Conservation (phyloP, 2,329 filamentous ascomycete species). For the Teratosphaeriaceae sp. region DNA sequence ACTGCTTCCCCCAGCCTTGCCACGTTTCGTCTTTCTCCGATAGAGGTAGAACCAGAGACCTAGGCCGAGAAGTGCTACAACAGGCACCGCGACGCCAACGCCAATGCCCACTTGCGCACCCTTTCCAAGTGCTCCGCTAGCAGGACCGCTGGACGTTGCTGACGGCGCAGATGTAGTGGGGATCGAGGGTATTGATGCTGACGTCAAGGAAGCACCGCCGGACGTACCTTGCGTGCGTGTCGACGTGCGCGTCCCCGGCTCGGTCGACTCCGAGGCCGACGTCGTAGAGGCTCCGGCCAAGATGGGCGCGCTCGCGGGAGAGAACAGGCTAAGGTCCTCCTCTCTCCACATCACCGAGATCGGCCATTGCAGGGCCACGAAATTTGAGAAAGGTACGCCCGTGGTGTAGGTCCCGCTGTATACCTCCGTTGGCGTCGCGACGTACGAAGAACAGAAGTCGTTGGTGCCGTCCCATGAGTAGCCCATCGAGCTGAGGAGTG, state of each 20-base stretch:
- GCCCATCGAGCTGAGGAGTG: background rate
- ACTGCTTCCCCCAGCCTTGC: background rate
- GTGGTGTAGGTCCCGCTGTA: background rate
- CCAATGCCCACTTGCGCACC: constrained; percentile 1
- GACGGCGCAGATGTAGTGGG: background rate
- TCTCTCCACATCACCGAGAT: constrained; percentile 4
- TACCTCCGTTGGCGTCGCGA: constrained; percentile 2
- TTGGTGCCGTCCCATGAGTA: constrained; percentile 1
- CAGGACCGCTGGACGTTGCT: background rate
- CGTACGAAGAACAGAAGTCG: background rate
- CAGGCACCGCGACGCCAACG: background rate
- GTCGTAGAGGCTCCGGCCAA: background rate
- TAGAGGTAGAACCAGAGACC: constrained; percentile 1
- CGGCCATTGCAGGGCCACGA: constrained; percentile 5
- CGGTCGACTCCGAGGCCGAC: too few relatives aligned
- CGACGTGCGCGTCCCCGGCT: too few relatives aligned
- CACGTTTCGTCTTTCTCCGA: background rate
- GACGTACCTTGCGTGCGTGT: background rate
- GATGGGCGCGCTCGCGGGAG: constrained; percentile 3
- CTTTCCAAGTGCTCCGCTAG: background rate
- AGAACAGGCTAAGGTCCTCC: background rate
- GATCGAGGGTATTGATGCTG: background rate
- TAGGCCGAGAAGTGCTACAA: background rate
- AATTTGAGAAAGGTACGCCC: constrained; percentile 1
- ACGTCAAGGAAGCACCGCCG: background rate